Evolutionary conservation across 139 green algal species (phyloP).

Genomic region (Astrephomene gubernaculifera): DNA sequence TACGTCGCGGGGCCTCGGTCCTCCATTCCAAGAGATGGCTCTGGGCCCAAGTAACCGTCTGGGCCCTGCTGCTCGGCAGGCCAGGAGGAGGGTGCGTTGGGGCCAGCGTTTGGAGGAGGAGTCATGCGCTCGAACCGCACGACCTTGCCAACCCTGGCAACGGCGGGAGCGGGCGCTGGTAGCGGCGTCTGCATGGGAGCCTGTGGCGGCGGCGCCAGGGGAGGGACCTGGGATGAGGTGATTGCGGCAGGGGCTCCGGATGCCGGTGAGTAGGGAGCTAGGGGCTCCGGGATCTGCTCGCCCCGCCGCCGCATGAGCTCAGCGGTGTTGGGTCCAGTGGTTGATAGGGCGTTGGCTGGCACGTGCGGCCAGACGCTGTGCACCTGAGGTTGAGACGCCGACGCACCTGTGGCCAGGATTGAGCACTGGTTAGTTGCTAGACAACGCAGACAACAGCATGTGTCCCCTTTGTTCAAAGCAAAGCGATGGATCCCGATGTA

Average conservation of each 20-base stretch:
- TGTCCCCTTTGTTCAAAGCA: no score
- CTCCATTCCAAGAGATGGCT: no score
- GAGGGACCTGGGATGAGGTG: not conserved
- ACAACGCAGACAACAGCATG: no score
- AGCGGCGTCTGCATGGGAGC: not conserved
- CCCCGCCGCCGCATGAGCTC: slow-evolving; percentile 10
- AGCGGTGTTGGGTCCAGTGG: not conserved
- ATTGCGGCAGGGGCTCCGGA: not conserved
- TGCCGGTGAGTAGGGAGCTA: not conserved
- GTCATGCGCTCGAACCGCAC: slow-evolving; percentile 44
- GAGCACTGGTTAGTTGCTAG: not conserved
- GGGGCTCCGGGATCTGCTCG: not conserved
- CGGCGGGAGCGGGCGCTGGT: not conserved
- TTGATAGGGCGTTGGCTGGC: not conserved
- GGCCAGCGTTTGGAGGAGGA: no score
- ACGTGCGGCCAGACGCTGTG: slow-evolving; percentile 30
- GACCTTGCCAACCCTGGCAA: not conserved
- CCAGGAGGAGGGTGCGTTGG: no score
- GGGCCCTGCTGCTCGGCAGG: no score
- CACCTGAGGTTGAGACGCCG: not conserved
- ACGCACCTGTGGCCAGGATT: not conserved
- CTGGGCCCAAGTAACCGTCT: no score
- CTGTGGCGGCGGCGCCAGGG: not conserved
- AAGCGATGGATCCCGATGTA: no score
- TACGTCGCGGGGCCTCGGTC: slow-evolving; percentile 11